phyloP scores from a whole-genome alignment of 441 rosid species.

The Daphne laureola region DNA sequence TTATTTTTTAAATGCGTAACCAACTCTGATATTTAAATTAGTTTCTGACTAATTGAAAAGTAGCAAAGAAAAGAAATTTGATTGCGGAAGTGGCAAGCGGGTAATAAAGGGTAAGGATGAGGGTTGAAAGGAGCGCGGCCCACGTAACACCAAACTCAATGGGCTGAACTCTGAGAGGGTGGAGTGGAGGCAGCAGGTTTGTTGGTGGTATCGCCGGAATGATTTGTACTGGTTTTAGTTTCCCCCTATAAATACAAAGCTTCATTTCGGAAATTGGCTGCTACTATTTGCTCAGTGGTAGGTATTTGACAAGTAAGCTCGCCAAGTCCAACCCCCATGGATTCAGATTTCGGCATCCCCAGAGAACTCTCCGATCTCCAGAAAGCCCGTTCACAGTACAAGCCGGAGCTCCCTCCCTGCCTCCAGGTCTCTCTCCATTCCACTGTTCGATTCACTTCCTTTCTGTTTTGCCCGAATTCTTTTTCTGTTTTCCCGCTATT shows the following conservation, averaged over 20 bases:
- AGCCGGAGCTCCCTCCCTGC: conserved; percentile 89
- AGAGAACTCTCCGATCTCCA: conserved; percentile 94
- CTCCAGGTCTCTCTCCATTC: conserved; percentile 54
- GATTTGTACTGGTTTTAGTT: not conserved
- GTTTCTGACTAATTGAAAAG: too few relatives aligned
- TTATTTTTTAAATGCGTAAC: too few relatives aligned
- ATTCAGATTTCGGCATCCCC: conserved; percentile 93
- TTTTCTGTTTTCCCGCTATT: too few relatives aligned
- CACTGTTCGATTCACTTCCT: not conserved
- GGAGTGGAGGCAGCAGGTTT: not conserved
- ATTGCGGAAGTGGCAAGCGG: not conserved
- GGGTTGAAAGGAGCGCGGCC: not conserved
- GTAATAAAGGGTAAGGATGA: not conserved
- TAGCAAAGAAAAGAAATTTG: too few relatives aligned
- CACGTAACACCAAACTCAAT: too few relatives aligned
- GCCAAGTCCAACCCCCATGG: conserved; percentile 30
- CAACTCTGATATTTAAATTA: too few relatives aligned
- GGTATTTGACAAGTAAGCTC: not conserved
- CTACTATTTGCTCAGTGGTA: not conserved
- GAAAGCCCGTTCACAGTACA: conserved; percentile 72
- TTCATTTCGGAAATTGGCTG: conserved; percentile 7
- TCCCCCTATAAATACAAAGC: conserved; percentile 14
- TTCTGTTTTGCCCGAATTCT: not conserved
- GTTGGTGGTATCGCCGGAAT: conserved; percentile 26
- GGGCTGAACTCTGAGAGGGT: not conserved